Conservation (phyloP, 352 stramenopile species). For the Phytopythium boreale region DNA sequence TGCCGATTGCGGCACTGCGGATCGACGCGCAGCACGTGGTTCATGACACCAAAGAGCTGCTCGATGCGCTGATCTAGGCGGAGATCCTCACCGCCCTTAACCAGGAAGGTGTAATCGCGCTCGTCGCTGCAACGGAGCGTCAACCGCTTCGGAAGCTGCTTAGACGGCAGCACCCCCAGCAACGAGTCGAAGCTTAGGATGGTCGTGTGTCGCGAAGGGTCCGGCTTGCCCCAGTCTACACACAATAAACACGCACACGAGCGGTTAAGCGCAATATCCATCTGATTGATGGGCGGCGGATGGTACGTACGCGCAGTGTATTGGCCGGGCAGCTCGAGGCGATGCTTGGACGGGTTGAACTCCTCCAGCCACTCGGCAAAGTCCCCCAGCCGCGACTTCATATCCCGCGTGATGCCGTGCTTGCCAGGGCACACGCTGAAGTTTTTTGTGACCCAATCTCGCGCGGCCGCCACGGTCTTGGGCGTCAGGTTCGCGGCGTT, state of each 20-base stretch:
- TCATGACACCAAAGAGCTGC: slow-evolving; percentile 92
- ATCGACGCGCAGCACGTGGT: slow-evolving; percentile 74
- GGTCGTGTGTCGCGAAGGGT: slow-evolving; percentile 53
- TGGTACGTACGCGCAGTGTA: slow-evolving; percentile 59
- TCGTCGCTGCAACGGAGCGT: slow-evolving; percentile 82
- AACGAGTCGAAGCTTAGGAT: slow-evolving; percentile 77
- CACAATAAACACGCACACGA: slow-evolving; percentile 1
- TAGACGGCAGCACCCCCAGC: slow-evolving; percentile 79
- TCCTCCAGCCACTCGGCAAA: slow-evolving; percentile 87
- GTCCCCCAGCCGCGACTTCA: slow-evolving; percentile 73
- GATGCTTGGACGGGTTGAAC: slow-evolving; percentile 69
- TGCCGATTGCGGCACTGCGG: slow-evolving; percentile 59
- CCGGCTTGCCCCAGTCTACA: slow-evolving; percentile 70
- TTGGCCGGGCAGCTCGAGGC: slow-evolving; percentile 76
- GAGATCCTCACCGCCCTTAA: slow-evolving; percentile 91
- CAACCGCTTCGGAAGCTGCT: slow-evolving; percentile 83
- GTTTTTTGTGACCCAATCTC: slow-evolving; percentile 69
- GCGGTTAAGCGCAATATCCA: neutral
- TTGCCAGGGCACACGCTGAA: slow-evolving; percentile 71
- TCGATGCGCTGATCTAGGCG: slow-evolving; percentile 91
- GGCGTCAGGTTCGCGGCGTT: slow-evolving; percentile 46
- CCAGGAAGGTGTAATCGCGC: slow-evolving; percentile 79
- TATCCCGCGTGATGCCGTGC: slow-evolving; percentile 75
- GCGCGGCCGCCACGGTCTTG: slow-evolving; percentile 50
- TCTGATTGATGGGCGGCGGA: neutral